A percentile compares a stretch with the other conserved stretches of the same genome.
Conservation (phyloP, 768 basidiomycete genomes). For the Amanita pseudoporphyria region DNA sequence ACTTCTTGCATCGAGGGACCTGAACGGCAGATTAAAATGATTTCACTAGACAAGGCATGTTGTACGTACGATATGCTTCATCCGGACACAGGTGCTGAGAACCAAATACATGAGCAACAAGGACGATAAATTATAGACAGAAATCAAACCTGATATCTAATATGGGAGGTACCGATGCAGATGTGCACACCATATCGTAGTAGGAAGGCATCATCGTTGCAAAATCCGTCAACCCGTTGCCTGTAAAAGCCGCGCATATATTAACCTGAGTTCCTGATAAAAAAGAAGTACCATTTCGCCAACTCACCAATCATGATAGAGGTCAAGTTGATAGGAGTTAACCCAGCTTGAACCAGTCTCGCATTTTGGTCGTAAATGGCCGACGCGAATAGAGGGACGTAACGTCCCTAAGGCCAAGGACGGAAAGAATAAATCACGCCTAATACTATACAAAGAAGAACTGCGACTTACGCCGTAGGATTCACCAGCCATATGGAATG, state of each 20-base stretch:
- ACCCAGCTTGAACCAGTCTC: constrained; percentile 37
- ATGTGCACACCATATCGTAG: constrained; percentile 46
- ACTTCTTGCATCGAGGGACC: constrained; percentile 57
- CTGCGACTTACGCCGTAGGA: constrained; percentile 51
- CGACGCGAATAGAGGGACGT: constrained; percentile 67
- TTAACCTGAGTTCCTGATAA: constrained; percentile 35
- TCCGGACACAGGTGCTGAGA: constrained; percentile 47
- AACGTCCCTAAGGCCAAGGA: constrained; percentile 49
- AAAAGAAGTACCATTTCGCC: too few species aligned
- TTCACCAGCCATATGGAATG: too few species aligned
- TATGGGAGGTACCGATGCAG: constrained; percentile 37
- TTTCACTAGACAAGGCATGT: background rate
- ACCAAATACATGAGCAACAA: constrained; percentile 24
- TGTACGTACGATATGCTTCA: constrained; percentile 47
- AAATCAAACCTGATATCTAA: constrained; percentile 38
- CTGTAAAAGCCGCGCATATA: constrained; percentile 49
- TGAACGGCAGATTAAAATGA: constrained; percentile 14
- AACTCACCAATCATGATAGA: constrained; percentile 61
- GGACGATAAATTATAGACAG: constrained; percentile 18
- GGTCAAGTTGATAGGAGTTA: constrained; percentile 53
- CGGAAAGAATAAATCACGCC: background rate
- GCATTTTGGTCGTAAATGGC: constrained; percentile 69
- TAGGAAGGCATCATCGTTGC: constrained; percentile 32
- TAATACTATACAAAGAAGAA: background rate
- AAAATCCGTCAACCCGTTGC: too few species aligned